Evolutionary conservation across 306 rosid species (phyloP).

Genomic region (Cucurbita maxima): DNA sequence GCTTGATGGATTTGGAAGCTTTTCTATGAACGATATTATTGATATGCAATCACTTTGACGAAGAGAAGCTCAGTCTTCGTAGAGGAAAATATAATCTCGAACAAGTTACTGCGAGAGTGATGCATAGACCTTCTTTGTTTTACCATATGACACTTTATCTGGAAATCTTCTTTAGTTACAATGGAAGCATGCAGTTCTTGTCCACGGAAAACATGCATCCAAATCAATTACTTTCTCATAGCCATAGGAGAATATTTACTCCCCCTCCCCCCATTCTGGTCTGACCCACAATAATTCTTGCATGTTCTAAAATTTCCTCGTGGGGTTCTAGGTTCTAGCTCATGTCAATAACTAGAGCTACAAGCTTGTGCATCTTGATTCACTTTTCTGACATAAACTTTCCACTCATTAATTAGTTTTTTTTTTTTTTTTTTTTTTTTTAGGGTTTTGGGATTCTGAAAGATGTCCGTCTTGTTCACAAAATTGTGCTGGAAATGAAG

Average conservation of each 20-base stretch:
- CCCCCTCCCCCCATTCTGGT: neutral
- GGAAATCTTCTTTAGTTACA: too few species aligned
- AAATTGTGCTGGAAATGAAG: conserved; percentile 67
- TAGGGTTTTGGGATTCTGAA: conserved; percentile 62
- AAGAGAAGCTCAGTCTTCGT: too few species aligned
- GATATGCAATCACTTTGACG: too few species aligned
- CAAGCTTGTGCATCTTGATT: neutral
- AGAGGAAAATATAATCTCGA: too few species aligned
- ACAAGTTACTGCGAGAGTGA: too few species aligned
- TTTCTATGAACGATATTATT: too few species aligned
- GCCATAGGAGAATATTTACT: neutral
- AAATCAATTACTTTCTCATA: neutral
- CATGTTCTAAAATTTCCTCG: neutral
- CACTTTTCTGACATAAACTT: neutral
- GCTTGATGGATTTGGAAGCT: too few species aligned
- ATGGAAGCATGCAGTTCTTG: neutral
- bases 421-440: conserved; percentile 10
- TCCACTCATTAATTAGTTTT: neutral
- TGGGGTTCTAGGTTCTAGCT: neutral
- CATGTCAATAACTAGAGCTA: neutral
- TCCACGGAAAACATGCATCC: neutral
- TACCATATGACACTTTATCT: too few species aligned
- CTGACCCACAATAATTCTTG: neutral
- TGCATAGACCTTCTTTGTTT: too few species aligned
- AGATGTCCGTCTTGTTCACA: conserved; percentile 40